A percentile compares a stretch with the other conserved stretches of the same genome.
Evolutionary conservation across 2,329 filamentous ascomycete species (phyloP).

Genomic region (Cercospora citrullina): DNA sequence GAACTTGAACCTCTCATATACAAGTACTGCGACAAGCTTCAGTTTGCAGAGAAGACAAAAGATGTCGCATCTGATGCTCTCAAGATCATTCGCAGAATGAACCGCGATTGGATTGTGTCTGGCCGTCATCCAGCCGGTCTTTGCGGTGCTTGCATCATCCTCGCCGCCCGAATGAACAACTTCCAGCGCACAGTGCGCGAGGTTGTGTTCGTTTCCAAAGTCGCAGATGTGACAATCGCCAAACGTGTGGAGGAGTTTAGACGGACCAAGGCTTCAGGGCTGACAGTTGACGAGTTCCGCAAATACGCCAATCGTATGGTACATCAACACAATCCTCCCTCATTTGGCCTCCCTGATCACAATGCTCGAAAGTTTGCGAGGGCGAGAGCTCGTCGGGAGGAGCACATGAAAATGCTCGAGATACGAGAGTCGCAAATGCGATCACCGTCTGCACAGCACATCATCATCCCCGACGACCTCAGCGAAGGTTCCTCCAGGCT

Average conservation of each 20-base stretch:
- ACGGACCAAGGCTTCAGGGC: slow-evolving; percentile 75
- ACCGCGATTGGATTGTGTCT: slow-evolving; percentile 94
- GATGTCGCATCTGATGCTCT: slow-evolving; percentile 87
- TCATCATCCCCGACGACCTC: slow-evolving; percentile 26
- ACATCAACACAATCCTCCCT: slow-evolving; percentile 76
- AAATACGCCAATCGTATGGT: slow-evolving; percentile 67
- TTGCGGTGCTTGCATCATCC: slow-evolving; percentile 88
- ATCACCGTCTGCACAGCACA: slow-evolving; percentile 7
- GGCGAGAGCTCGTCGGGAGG: slow-evolving; percentile 35
- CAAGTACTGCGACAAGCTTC: slow-evolving; percentile 86
- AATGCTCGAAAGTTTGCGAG: slow-evolving; percentile 42
- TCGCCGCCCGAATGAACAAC: slow-evolving; percentile 97
- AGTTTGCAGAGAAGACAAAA: slow-evolving; percentile 79
- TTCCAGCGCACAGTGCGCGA: slow-evolving; percentile 89
- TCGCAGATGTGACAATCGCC: slow-evolving; percentile 89
- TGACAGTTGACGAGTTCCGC: slow-evolving; percentile 86
- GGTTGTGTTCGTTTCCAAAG: slow-evolving; percentile 97
- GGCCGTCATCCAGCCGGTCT: slow-evolving; percentile 91
- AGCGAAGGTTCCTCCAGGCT: slow-evolving; percentile 27
- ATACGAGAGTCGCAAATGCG: slow-evolving; percentile 18
- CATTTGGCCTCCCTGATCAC: slow-evolving; percentile 68
- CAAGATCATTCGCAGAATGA: slow-evolving; percentile 87
- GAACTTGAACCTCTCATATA: slow-evolving; percentile 88
- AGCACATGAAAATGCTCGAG: slow-evolving; percentile 21
- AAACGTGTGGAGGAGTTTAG: slow-evolving; percentile 92